Evolutionary conservation across 768 basidiomycete species (phyloP), one percentile per base, ranked within the genome.

Genomic region (Kwoniella sp.): DNA sequence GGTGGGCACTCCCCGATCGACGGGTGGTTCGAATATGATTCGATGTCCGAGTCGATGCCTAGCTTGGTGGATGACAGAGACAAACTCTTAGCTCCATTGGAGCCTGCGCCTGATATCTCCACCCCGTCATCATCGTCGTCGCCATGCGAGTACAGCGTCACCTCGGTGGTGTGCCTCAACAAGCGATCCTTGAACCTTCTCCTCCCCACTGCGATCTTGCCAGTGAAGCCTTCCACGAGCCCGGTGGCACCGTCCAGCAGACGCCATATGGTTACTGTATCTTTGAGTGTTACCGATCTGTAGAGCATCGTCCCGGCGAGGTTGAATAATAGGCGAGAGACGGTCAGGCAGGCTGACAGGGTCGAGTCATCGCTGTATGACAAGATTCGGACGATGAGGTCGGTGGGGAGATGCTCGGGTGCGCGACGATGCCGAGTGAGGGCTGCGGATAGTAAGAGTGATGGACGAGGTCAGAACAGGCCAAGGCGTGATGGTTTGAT

Each of bases 251-350:
- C 52, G 20, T 25, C 27, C 19, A 54, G 27, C 14, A 40, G 19
- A 2, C 29, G 34, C 27, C 36, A 28, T 27, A 54, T 46, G 12
- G 46, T 23, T 28, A 26, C 37, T 19, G 52, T 46, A 6, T 36
- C 33, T 5, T 19, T 14, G 3, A 54, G 28, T 1, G 25, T 31
- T 7, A 54, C 15, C 17, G 28, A 32, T 6, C 20, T 11, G 32
- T 52, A 60, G 23, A 60, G 50, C 27, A 60, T 25, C 34, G 49
- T 43, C 9, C 49, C 59, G 14, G 59, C 44, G 31, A 45, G 45
- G 26, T 46, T 46, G 54, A 51, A 47, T 23, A 60, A 43, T 2
- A 46, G 34, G 9, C 29, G 50, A 9, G 53, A 56, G n/a, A 49
- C 59, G 31, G 44, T 40, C 17, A 60, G 36, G 31, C 53, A 56